Percentiles rank a stretch among this genome's conserved stretches.
phyloP scores from a whole-genome alignment of 2,329 filamentous ascomycete species.

The Aspergillus sp. region DNA sequence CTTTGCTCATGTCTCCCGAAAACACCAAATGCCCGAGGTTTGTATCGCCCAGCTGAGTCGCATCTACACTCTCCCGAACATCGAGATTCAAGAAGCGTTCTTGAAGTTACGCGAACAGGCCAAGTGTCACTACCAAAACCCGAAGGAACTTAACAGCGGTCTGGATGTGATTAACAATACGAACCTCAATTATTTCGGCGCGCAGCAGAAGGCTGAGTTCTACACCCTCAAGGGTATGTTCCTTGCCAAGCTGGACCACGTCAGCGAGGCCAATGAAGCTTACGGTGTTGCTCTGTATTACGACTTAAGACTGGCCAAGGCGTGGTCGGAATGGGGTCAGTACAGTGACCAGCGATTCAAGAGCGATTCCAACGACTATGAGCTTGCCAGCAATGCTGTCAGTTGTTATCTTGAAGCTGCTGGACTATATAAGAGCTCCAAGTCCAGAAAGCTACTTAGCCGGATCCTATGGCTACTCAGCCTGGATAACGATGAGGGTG shows the following conservation, averaged over 20 bases:
- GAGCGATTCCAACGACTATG: constrained; percentile 77
- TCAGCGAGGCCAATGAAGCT: constrained; percentile 86
- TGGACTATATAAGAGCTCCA: constrained; percentile 94
- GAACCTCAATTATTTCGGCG: constrained; percentile 96
- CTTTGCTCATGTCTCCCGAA: constrained; percentile 95
- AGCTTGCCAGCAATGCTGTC: constrained; percentile 83
- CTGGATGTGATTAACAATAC: constrained; percentile 99
- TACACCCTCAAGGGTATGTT: constrained; percentile 99
- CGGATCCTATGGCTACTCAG: constrained; percentile 94
- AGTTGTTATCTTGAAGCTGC: constrained; percentile 96
- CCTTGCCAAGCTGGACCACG: constrained; percentile 86
- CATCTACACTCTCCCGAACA: constrained; percentile 98
- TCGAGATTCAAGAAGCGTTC: constrained; percentile 99
- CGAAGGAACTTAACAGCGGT: constrained; percentile 84
- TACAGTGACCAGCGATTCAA: constrained; percentile 98
- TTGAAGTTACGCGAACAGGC: constrained; percentile 97
- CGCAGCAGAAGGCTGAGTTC: constrained; percentile 96
- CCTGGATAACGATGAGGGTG: constrained; percentile 82
- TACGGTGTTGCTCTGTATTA: constrained; percentile 96
- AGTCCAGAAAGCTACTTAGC: constrained; percentile 89
- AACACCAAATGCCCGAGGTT: constrained; percentile 94
- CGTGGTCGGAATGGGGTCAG: constrained; percentile 98
- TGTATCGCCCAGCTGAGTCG: constrained; percentile 96
- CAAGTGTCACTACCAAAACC: constrained; percentile 97
- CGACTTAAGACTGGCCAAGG: constrained; percentile 91